Evolutionary conservation across 768 basidiomycete species (phyloP), one percentile per base, ranked within the genome.

Genomic region (Fistulinella prunicolor): DNA sequence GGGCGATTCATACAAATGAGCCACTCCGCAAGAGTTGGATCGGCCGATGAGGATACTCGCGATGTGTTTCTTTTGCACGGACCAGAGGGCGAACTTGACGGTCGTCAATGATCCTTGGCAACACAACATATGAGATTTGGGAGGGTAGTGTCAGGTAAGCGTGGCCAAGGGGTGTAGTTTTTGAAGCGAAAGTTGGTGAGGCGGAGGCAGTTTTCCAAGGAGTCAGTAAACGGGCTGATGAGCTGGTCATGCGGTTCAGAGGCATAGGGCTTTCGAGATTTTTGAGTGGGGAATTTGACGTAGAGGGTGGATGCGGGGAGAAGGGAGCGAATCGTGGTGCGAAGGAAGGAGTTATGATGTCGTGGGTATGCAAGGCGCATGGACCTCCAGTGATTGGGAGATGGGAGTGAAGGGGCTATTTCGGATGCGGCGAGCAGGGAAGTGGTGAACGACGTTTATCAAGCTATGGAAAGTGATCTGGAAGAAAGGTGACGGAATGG

Each of bases 281-380:
- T 65, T 13, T 66, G 66, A 3, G 56, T 55, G 24, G 66, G 64
- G 4, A 65, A 65, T 29, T 59, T 64, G 49, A 61, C 51, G n/a
- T 65, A 64, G 38, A 65, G 37, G 13, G 60, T 64, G 63, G 6
- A 65, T 57, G 28, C 63, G 51, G 2, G 62, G 50, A 1, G 62
- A 58, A 0, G 55, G 62, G 2, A 43, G n/a, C 0, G 62, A 58
- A 2, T 49, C n/a, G 6, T 38, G 38, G 16, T 40, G 50, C 36
- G 48, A 32, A 5, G 52, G 47, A 47, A 50, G 42, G 17, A 16
- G 49, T 21, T 53, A 51, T 0, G 28, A 42, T 10, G 34, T n/a
- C 1, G 42, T 39, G 1, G 46, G 9, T n/a, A n/a, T n/a, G n/a
- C n/a, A n/a, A n/a, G n/a, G n/a, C n/a, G n/a, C n/a, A n/a, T n/a